These are phyloP conservation scores for Ricinus communis DNA, from an alignment of 345 rosid genomes.

Conservation along the genomic window DNA sequence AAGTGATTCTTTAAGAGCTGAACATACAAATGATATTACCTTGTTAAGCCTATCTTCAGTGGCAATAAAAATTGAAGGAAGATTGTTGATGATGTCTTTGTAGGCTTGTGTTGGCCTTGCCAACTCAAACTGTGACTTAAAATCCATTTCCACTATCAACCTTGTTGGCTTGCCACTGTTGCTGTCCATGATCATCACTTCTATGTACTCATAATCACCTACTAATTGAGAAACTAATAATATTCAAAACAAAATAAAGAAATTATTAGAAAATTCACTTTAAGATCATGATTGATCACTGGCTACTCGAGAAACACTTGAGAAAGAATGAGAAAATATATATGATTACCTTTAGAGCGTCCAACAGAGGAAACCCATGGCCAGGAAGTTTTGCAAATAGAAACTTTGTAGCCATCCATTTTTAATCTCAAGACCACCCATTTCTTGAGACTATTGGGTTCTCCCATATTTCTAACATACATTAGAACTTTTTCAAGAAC, in stretches of 20 bases:
- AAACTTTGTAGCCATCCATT: slow-evolving; percentile 36
- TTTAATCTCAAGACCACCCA: slow-evolving; percentile 29
- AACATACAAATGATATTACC: slow-evolving; percentile 40
- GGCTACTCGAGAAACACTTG: too few species aligned
- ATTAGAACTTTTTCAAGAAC: slow-evolving; percentile 33
- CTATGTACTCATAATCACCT: slow-evolving; percentile 45
- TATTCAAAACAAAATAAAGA: neutral
- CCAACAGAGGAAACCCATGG: slow-evolving; percentile 24
- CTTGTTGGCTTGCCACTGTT: slow-evolving; percentile 23
- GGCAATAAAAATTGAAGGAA: slow-evolving; percentile 44
- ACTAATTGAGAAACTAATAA: slow-evolving; percentile 33
- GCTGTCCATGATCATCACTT: slow-evolving; percentile 28
- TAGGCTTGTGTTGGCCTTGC: slow-evolving; percentile 43
- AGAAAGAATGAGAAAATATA: too few species aligned
- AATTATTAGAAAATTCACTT: too few species aligned
- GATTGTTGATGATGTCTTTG: slow-evolving; percentile 31
- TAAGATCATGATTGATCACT: too few species aligned
- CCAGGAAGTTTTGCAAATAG: slow-evolving; percentile 35
- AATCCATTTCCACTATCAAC: slow-evolving; percentile 52
- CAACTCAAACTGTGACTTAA: slow-evolving; percentile 55
- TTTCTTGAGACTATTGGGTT: slow-evolving; percentile 35
- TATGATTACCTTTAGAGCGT: slow-evolving; percentile 18
- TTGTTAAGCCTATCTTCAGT: slow-evolving; percentile 43
- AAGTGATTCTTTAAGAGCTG: slow-evolving; percentile 45
- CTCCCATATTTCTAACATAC: slow-evolving; percentile 25